Evolutionary conservation across 768 basidiomycete genomes (phyloP), one percentile per base, ranked within the genome.

Genomic region (Fibroporia radiculosa): DNA sequence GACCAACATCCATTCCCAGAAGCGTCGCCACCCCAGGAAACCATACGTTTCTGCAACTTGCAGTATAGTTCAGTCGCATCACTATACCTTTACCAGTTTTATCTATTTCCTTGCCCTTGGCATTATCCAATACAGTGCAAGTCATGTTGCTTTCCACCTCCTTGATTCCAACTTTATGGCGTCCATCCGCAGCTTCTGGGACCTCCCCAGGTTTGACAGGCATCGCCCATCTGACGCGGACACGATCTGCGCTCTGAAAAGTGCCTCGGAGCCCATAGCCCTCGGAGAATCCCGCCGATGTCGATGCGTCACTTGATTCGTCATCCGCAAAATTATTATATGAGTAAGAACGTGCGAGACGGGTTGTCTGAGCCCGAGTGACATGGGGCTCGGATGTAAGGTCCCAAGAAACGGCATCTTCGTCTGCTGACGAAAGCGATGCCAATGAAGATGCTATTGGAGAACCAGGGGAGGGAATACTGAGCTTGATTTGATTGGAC

Each of bases 1-100:
- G 68, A 10, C 74, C 73, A 25, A 87, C 72, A 54, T 90, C 87
- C 71, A 90, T 66, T 8, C 85, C 88, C 16, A 91, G 69, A 54
- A 87, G 66, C 3, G 84, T 89, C 3, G 88, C 88, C 4, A 88
- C 86, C 2, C 86, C 88, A 31, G 85, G 80, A 56, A 80, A 88
- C 83, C 84, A 90, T 34, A 90, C 65, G 11, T 83, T 83, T 49
- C 76, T 80, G 62, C 85, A 89, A 2, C 76, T 73, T 29, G 74
- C 85, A 49, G 78, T 80, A 58, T 86, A 88, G 45, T 82, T 77
- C 13, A 89, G 62, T 32, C 73, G 69, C 71, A 88, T 73, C 26
- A 82, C 51, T 14, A 83, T 61, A 14, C 84, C 84, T 13, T 60
- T 53, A 3, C 52, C 38, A 10, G 54, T 50, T 74, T 76, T 18